Evolutionary conservation across 768 basidiomycete genomes (phyloP).

Genomic region (Flagelloscypha sp.): DNA sequence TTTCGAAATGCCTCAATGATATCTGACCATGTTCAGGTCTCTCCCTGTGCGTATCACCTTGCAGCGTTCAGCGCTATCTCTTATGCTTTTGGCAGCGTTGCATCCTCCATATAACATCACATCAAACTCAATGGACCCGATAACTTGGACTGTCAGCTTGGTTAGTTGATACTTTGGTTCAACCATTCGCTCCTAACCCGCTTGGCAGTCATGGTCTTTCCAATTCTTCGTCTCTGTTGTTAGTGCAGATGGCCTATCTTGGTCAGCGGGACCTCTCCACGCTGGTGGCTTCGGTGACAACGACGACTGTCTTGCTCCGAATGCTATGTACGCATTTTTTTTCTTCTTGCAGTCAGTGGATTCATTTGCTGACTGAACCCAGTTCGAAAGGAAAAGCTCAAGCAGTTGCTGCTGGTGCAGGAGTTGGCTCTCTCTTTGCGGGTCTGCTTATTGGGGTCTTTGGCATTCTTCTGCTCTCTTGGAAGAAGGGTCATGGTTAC

Average conservation of each 20-base stretch:
- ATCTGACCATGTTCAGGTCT: too few relatives aligned
- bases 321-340: constrained; percentile 22
- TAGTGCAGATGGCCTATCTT: constrained; percentile 36
- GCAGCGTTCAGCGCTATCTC: not conserved
- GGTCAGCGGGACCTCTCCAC: constrained; percentile 44
- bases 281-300: constrained; percentile 30
- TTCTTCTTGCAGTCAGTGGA: not conserved
- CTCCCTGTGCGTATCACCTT: too few relatives aligned
- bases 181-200: not conserved
- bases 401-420: constrained; percentile 12
- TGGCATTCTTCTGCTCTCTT: constrained; percentile 5
- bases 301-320: constrained; percentile 31
- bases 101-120: constrained; percentile 48
- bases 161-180: constrained; percentile 13
- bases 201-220: constrained; percentile 30
- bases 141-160: constrained; percentile 33
- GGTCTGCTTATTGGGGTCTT: constrained; percentile 10
- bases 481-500: not conserved
- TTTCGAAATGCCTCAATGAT: too few relatives aligned
- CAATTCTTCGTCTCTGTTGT: constrained; percentile 42
- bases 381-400: constrained; percentile 11
- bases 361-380: not conserved
- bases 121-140: constrained; percentile 25
- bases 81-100: constrained; percentile 22
- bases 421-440: constrained; percentile 14